Evolutionary conservation across 768 basidiomycete species (phyloP).

Genomic region (Psilocybe subaeruginosa): DNA sequence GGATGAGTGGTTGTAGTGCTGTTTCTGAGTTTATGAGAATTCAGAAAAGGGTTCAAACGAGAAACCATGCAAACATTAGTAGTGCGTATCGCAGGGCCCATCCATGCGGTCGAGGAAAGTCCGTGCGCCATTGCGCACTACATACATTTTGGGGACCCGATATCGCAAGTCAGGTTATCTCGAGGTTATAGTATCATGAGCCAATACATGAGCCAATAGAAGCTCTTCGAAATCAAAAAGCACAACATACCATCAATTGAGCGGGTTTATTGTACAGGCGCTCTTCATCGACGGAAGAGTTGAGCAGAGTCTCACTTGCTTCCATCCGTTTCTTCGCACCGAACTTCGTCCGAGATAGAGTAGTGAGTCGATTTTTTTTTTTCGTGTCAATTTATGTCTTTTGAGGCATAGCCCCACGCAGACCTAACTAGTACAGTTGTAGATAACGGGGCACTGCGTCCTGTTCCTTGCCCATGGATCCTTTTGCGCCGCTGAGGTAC

Average conservation of each 20-base stretch:
- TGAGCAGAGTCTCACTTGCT: background rate
- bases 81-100: background rate
- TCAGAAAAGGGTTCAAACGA: background rate
- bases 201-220: background rate
- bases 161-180: background rate
- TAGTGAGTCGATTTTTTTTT: too few species aligned
- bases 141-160: background rate
- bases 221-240: background rate
- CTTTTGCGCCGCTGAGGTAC: too few species aligned
- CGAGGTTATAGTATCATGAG: background rate
- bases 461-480: too few species aligned
- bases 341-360: background rate
- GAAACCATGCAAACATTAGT: background rate
- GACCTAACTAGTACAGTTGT: too few species aligned
- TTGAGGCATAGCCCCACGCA: too few species aligned
- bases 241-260: background rate
- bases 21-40: too few species aligned
- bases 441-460: too few species aligned
- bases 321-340: constrained; percentile 4
- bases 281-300: background rate
- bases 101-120: background rate
- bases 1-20: background rate
- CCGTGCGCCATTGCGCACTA: background rate
- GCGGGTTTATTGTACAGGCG: background rate
- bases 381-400: too few species aligned